Percentiles rank a stretch among this genome's conserved stretches.
Evolutionary conservation across 441 rosid species (phyloP).

Genomic region (Omphalea diandra): DNA sequence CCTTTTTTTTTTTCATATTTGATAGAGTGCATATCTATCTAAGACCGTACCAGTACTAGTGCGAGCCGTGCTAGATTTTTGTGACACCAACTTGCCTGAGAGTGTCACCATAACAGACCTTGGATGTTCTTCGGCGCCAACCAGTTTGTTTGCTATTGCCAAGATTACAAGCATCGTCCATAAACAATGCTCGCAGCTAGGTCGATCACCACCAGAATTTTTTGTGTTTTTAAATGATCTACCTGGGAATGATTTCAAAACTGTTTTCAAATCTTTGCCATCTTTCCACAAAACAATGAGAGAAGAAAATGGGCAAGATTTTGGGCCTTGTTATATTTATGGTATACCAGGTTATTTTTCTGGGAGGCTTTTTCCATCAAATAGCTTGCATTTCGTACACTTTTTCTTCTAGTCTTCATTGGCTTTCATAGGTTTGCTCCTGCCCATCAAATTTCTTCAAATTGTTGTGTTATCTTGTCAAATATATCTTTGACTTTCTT

Average conservation of each 20-base stretch:
- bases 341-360: slow-evolving; percentile 47
- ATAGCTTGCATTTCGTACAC: slow-evolving; percentile 41
- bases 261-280: slow-evolving; percentile 39
- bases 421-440: slow-evolving; percentile 51
- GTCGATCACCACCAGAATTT: slow-evolving; percentile 28
- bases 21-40: slow-evolving; percentile 26
- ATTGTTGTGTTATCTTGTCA: not conserved
- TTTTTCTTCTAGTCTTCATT: slow-evolving; percentile 43
- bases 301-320: slow-evolving; percentile 31
- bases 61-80: slow-evolving; percentile 30
- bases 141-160: slow-evolving; percentile 26
- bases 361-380: slow-evolving; percentile 38
- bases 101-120: slow-evolving; percentile 34
- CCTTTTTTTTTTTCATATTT: not conserved
- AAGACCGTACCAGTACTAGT: slow-evolving; percentile 24
- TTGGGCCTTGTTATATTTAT: slow-evolving; percentile 30
- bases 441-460: not conserved
- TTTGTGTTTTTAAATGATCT: slow-evolving; percentile 37
- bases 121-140: slow-evolving; percentile 52
- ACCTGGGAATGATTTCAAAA: slow-evolving; percentile 42
- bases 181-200: slow-evolving; percentile 16
- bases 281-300: slow-evolving; percentile 31
- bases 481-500: not conserved
- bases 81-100: slow-evolving; percentile 16
- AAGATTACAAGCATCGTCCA: slow-evolving; percentile 22